These are phyloP conservation scores for Nitzschia palea DNA, from an alignment of 108 stramenopile species.

Conservation along the genomic window DNA sequence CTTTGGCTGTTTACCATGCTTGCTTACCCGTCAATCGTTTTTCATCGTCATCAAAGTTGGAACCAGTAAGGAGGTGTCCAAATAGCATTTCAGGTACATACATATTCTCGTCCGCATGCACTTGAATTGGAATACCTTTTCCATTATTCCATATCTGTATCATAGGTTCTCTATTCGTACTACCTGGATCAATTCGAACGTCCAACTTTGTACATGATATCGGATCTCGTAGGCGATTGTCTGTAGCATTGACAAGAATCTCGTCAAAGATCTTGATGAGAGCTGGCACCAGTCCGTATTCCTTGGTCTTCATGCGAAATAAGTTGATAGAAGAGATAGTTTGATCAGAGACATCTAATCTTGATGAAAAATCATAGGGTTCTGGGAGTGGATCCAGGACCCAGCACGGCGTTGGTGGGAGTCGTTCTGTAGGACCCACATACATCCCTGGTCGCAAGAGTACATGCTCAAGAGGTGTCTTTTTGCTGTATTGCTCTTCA, in stretches of 20 bases:
- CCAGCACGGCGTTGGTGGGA: slow-evolving; percentile 37
- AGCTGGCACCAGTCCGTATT: slow-evolving; percentile 86
- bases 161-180: slow-evolving; percentile 32
- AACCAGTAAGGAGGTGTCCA: slow-evolving; percentile 96
- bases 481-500: slow-evolving; percentile 95
- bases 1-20: not conserved
- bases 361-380: not conserved
- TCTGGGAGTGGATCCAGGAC: slow-evolving; percentile 24
- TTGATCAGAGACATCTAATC: not conserved
- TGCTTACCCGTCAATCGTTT: slow-evolving; percentile 78
- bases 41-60: slow-evolving; percentile 97
- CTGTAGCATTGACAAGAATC: slow-evolving; percentile 93
- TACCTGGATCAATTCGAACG: slow-evolving; percentile 67
- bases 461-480: slow-evolving; percentile 98
- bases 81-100: slow-evolving; percentile 97
- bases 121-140: slow-evolving; percentile 80
- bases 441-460: slow-evolving; percentile 98
- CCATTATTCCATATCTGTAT: slow-evolving; percentile 88
- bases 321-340: not conserved
- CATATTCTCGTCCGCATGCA: slow-evolving; percentile 75
- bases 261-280: slow-evolving; percentile 92
- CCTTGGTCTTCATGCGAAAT: slow-evolving; percentile 63
- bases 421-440: slow-evolving; percentile 61
- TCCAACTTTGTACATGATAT: slow-evolving; percentile 65
- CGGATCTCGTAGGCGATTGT: slow-evolving; percentile 84